Evolutionary conservation across 257 asterid species (phyloP), one percentile per base, ranked within the genome.

Genomic region (Solanum piurae): DNA sequence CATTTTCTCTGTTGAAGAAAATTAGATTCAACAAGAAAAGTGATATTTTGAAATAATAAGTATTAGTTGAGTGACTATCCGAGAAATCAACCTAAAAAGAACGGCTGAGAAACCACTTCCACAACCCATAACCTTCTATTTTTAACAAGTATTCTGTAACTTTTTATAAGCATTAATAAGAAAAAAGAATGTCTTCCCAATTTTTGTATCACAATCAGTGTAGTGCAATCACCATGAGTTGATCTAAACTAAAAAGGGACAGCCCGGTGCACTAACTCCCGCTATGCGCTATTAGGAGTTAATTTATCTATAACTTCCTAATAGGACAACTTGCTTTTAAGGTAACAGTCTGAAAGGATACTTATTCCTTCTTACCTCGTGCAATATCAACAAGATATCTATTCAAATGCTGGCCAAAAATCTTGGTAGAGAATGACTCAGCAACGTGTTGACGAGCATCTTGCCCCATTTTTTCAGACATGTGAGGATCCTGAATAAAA

Each of bases 381-480:
- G 91, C 94, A 25, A 90, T 73, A 91, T 94, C 98, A 23, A 93
- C 86, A 84, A 97, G 83, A 86, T 92, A 95, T 14, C 90, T 89
- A 90, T 97, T 93, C 88, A 97, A 90, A 89, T 74, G 96, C 87
- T 91, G 92, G 82, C 98, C 96, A 90, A 97, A 97, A 33, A 91
- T 95, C 93, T 92, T 89, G 49, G 98, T 95, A 0, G 99, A 97
- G 89, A 97, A 97, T 3, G 95, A 90, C 85, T 92, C 88, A 66
- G 89, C 75, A 3, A 97, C 97, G 44, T 95, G 99, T 79, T 89
- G 83, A 72, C 92, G 94, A 5, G 98, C 98, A 74, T 94, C 93
- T 82, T 27, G 44, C 52, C 99, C 99, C 98, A 97, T 94, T 83
- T 88, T 92, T 91, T 62, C 91, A 2, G 99, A 91, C 92, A 92